phyloP scores from a whole-genome alignment of 202 grass and related monocot genomes.

The Carex arenaria region DNA sequence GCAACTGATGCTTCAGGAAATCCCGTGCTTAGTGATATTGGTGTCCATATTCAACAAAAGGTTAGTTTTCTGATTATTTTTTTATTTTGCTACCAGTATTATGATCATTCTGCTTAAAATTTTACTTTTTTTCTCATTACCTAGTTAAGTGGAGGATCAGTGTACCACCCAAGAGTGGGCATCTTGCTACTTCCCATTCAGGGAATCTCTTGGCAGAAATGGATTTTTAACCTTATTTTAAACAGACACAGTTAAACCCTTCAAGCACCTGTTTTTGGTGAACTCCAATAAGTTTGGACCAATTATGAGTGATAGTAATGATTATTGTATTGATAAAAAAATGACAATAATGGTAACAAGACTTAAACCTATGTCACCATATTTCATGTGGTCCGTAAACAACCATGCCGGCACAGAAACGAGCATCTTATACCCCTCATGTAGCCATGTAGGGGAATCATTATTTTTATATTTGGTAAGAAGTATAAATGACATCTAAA shows the following conservation, averaged over 20 bases:
- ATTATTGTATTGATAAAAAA: background rate
- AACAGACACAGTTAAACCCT: background rate
- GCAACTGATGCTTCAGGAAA: conserved; percentile 94
- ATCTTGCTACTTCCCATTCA: background rate
- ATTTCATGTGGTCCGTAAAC: background rate
- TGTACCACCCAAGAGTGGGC: background rate
- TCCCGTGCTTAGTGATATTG: conserved; percentile 73
- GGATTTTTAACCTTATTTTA: background rate
- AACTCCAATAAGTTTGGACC: background rate
- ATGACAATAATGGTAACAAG: background rate
- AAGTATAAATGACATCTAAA: background rate
- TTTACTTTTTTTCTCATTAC: background rate
- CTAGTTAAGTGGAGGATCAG: background rate
- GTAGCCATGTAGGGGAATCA: background rate
- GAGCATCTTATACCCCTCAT: background rate
- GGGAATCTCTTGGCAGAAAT: background rate
- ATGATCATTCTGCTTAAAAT: background rate
- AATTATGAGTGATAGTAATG: background rate
- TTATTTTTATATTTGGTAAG: background rate
- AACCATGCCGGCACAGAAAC: background rate
- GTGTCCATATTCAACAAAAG: conserved; percentile 86
- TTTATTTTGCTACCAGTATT: background rate
- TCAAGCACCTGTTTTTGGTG: background rate
- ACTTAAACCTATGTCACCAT: background rate
- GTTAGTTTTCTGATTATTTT: conserved; percentile 25